Percentiles rank a stretch among this genome's conserved stretches.
Conservation (phyloP, 805 yeast genomes). For the Gaillardinia entomophila region DNA sequence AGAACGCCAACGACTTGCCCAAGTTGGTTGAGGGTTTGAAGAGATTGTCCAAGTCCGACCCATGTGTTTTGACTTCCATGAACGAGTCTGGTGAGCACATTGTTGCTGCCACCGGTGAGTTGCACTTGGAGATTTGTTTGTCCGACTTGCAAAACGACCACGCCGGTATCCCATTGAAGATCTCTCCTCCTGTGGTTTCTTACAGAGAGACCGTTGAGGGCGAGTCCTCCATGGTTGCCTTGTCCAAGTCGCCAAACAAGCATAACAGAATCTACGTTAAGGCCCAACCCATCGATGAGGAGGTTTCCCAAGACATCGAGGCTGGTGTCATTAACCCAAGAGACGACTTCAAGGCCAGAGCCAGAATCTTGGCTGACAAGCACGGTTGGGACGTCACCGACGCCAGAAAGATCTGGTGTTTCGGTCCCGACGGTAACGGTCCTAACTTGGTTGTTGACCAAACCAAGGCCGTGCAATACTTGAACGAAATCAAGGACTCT, state of each 20-base stretch:
- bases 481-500: constrained; percentile 98
- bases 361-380: constrained; percentile 97
- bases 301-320: constrained; percentile 88
- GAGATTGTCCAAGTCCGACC: constrained; percentile 99
- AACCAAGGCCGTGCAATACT: constrained; percentile 99
- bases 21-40: constrained; percentile 99
- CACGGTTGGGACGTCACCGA: constrained; percentile 99
- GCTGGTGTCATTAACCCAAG: constrained; percentile 85
- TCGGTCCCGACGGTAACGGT: constrained; percentile 99
- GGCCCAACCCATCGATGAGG: constrained; percentile 96
- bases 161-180: constrained; percentile 98
- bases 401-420: constrained; percentile 99
- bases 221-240: constrained; percentile 92
- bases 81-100: constrained; percentile 97
- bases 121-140: constrained; percentile 97
- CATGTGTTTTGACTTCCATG: constrained; percentile 89
- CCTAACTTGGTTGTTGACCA: constrained; percentile 98
- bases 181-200: constrained; percentile 96
- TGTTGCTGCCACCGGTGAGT: constrained; percentile 99
- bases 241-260: constrained; percentile 99
- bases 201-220: constrained; percentile 97
- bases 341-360: constrained; percentile 98
- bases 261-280: constrained; percentile 99
- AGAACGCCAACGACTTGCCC: constrained; percentile 99
- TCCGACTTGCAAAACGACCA: constrained; percentile 95